Base-by-base conservation (phyloP, 495 filamentous ascomycete genomes). In the Podospora conica region DNA sequence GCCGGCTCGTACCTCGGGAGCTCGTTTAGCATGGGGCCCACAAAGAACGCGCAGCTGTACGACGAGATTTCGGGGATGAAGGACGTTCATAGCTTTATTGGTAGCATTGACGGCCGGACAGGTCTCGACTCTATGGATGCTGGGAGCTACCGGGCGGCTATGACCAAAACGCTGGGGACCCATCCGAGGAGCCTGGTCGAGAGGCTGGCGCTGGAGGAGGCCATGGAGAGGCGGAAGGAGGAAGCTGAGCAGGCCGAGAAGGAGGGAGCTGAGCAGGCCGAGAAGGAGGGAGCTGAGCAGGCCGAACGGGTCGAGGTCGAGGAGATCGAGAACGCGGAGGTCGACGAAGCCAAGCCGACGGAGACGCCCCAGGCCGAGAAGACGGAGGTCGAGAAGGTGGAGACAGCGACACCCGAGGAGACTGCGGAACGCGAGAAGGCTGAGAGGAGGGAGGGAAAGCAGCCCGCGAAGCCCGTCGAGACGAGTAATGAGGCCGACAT, bases 1-100 rank as follows among this genome's bases (percentile, higher is more conserved):
- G 60, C 76, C 4, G 81, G 81, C 18, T 83, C 81, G 21, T 83
- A 80, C 64, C 78, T 75, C 27, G 81, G 81, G 20, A 71, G 70
- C 22, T 55, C 78, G 6, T 33, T 76, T 40, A 61, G 31, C 21
- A 66, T 74, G 18, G 66, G 58, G 22, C 73, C 81, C 1, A 75
- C 81, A 60, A 79, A 70, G 28, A 73, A 82, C 60, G 72, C 77
- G 18, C 71, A 76, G 48, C 60, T 83, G 27, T 73, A 80, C 60
- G 80, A 76, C 31, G 76, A 78, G 66, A 81, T 81, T 3, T 75
- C 76, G 0, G 67, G 74, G 58, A 77, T 83, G 76, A 78, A 78
- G 48, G 76, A 81, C 27, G 75, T 83, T 25, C 73, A 75, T 18
- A 74, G 73, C 8, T 80, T 81, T 25, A 76, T 83, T 10, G 81